These are phyloP conservation scores for Penicillium sp. DNA, from an alignment of 2,329 filamentous ascomycete species.

Conservation along the genomic window DNA sequence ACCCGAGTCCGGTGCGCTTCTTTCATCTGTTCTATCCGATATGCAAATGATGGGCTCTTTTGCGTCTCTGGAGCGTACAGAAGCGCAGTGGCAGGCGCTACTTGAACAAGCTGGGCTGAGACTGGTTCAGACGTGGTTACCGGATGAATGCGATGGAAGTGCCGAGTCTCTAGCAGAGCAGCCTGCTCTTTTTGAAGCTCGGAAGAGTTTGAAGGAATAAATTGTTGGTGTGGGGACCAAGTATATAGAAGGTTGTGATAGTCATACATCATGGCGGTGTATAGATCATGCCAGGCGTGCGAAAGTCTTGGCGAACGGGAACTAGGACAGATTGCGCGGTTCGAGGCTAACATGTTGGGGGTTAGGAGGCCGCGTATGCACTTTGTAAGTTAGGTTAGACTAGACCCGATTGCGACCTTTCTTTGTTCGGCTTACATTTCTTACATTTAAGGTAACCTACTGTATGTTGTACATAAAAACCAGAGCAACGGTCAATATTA, in stretches of 20 bases:
- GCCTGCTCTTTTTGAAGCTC: conserved; percentile 13
- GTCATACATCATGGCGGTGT: background rate
- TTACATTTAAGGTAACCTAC: too few species aligned
- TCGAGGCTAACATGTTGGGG: background rate
- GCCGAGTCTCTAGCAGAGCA: conserved; percentile 7
- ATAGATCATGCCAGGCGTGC: background rate
- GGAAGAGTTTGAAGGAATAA: background rate
- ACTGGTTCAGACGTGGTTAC: conserved; percentile 10
- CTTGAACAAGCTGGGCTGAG: conserved; percentile 5
- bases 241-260: too few species aligned
- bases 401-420: background rate
- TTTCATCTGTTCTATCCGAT: conserved; percentile 10
- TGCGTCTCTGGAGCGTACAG: conserved; percentile 9
- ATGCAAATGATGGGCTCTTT: conserved; percentile 17
- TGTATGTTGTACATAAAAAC: background rate
- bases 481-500: background rate
- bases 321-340: background rate
- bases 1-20: conserved; percentile 6
- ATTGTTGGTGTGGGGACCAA: background rate
- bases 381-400: background rate
- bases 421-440: background rate
- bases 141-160: conserved; percentile 4
- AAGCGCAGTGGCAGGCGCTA: conserved; percentile 8
- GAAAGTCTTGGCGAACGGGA: background rate
- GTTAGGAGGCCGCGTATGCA: conserved; percentile 1